A percentile compares a stretch with the other conserved stretches of the same genome.
phyloP scores from a whole-genome alignment of 31 red algal species.

The Odonthalia washingtoniensis region DNA sequence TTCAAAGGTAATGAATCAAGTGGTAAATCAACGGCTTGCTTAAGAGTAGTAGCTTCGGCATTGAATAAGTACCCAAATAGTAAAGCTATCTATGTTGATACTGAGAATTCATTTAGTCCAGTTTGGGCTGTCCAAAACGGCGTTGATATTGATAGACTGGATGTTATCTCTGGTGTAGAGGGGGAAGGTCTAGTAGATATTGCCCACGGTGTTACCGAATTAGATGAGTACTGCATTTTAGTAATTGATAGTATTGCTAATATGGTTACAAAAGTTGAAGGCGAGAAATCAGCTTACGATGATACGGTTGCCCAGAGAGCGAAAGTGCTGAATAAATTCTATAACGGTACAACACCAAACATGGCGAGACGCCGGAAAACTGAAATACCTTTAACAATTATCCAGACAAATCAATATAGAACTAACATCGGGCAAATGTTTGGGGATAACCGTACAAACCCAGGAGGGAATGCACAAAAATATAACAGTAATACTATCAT shows the following conservation, averaged over 20 bases:
- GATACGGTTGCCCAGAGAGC: no score
- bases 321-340: no score
- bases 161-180: not conserved
- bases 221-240: not conserved
- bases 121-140: conserved; percentile 15
- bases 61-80: conserved; percentile 7
- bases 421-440: no score
- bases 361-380: no score
- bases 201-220: not conserved
- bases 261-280: not conserved
- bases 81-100: conserved; percentile 9
- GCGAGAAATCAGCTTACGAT: no score
- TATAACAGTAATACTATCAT: not conserved
- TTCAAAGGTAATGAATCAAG: not conserved
- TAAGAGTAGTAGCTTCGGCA: not conserved
- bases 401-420: no score
- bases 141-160: conserved; percentile 24
- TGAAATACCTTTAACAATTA: no score
- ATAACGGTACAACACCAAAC: no score
- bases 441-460: not conserved
- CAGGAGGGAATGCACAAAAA: conserved; percentile 13
- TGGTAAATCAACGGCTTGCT: conserved; percentile 1
- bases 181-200: not conserved
- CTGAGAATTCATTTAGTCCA: conserved; percentile 14
- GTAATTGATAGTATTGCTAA: conserved; percentile 1